These are phyloP conservation scores for Lasiosphaeriaceae sp. DNA, from an alignment of 495 filamentous ascomycete species.

Conservation along the genomic window DNA sequence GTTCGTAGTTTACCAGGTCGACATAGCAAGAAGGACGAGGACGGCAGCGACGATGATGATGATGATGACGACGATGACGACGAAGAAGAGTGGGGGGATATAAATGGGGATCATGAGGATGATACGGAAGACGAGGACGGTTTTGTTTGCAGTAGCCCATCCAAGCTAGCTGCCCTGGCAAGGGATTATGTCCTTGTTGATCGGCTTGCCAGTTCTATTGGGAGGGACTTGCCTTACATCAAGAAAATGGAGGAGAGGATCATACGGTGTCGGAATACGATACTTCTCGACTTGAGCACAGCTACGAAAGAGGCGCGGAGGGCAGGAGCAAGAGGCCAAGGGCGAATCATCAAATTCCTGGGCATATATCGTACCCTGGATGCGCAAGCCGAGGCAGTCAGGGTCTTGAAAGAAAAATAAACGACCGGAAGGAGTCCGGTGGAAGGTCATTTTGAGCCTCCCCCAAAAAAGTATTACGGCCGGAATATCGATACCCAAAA, in stretches of 20 bases:
- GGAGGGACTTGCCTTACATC: constrained; percentile 37
- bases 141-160: constrained; percentile 36
- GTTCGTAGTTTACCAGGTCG: constrained; percentile 31
- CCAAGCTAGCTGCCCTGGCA: constrained; percentile 41
- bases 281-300: constrained; percentile 77
- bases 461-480: constrained; percentile 3
- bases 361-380: constrained; percentile 73
- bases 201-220: constrained; percentile 39
- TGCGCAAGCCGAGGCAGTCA: constrained; percentile 70
- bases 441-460: not conserved
- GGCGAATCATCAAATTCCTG: constrained; percentile 64
- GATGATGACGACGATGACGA: constrained; percentile 26
- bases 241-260: constrained; percentile 55
- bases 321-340: constrained; percentile 49
- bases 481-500: constrained; percentile 30
- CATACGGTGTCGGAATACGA: constrained; percentile 57
- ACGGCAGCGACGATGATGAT: constrained; percentile 30
- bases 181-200: constrained; percentile 39
- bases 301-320: constrained; percentile 69
- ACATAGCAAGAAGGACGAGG: constrained; percentile 24
- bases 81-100: constrained; percentile 18
- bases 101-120: constrained; percentile 17
- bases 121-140: constrained; percentile 19
- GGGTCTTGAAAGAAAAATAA: constrained; percentile 55
- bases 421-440: not conserved